phyloP scores from a whole-genome alignment of 2,329 filamentous ascomycete species.

The Alternaria longipes region DNA sequence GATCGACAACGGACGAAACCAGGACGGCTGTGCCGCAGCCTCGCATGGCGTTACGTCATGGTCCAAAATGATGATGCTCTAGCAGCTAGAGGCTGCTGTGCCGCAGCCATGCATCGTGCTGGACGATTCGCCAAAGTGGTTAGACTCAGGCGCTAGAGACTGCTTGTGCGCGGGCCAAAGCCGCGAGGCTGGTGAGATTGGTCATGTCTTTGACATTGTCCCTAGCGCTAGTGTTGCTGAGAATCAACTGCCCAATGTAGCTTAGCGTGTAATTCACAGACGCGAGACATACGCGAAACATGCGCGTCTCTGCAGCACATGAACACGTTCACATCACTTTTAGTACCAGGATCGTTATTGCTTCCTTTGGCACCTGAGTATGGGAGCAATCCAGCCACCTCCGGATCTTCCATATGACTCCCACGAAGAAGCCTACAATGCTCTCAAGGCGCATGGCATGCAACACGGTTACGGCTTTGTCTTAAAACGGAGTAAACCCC shows the following conservation, averaged over 20 bases:
- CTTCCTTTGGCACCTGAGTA: constrained; percentile 4
- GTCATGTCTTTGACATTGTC: constrained; percentile 1
- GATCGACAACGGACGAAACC: too few species aligned
- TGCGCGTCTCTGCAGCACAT: constrained; percentile 11
- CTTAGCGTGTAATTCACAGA: constrained; percentile 21
- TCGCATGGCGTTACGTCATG: too few species aligned
- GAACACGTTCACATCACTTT: background rate
- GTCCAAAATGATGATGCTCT: too few species aligned
- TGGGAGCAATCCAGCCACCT: background rate
- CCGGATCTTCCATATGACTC: constrained; percentile 17
- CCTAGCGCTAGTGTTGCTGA: constrained; percentile 16
- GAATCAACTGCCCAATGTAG: constrained; percentile 8
- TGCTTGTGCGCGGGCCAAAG: too few species aligned
- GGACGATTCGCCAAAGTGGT: too few species aligned
- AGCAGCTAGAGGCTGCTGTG: too few species aligned
- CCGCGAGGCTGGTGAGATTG: background rate
- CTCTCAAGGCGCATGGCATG: constrained; percentile 21
- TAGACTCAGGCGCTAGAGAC: too few species aligned
- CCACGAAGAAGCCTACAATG: constrained; percentile 23
- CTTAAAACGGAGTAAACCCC: background rate
- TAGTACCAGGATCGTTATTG: too few species aligned
- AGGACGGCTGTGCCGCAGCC: too few species aligned
- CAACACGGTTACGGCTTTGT: constrained; percentile 13
- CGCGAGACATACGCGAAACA: constrained; percentile 8
- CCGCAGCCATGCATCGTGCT: too few species aligned